Conservation (phyloP, 805 yeast genomes). For the Metschnikowia lachancei region DNA sequence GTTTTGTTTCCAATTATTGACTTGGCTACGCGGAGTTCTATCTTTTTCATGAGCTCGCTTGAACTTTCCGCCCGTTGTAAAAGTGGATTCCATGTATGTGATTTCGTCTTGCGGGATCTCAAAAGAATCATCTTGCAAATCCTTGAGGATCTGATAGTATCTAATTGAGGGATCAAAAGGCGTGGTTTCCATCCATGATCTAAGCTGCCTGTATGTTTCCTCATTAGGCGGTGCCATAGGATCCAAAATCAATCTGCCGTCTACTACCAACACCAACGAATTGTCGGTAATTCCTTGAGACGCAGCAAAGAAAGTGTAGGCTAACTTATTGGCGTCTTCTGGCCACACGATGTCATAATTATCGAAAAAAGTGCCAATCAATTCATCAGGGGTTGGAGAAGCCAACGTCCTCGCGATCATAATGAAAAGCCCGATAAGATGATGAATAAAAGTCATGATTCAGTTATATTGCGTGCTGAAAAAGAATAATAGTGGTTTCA, state of each 20-base stretch:
- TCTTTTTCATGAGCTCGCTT: too few relatives aligned
- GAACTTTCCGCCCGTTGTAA: too few relatives aligned
- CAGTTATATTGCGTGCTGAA: too few relatives aligned
- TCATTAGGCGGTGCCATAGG: slow-evolving; percentile 1
- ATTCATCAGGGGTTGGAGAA: not conserved
- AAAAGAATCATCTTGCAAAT: not conserved
- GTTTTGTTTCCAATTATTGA: too few relatives aligned
- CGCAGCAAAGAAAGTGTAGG: slow-evolving; percentile 4
- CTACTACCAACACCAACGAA: slow-evolving; percentile 1
- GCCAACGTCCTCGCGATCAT: not conserved
- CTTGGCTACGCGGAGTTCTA: too few relatives aligned
- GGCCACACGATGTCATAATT: slow-evolving; percentile 9
- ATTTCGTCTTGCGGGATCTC: slow-evolving; percentile 3
- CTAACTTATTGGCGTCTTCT: slow-evolving; percentile 8
- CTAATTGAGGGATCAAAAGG: slow-evolving; percentile 4
- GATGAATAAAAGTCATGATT: not conserved
- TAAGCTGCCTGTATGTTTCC: not conserved
- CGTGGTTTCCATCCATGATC: slow-evolving; percentile 4
- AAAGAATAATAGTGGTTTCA: too few relatives aligned
- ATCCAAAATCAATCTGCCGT: slow-evolving; percentile 3
- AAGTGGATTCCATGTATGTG: slow-evolving; percentile 1
- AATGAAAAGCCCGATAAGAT: not conserved
- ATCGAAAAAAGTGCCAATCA: slow-evolving; percentile 4
- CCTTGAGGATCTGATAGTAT: slow-evolving; percentile 8
- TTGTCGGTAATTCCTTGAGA: not conserved